Conservation (phyloP, 371 early-diverging fungal genomes). For the Vairimorpha ceranae region DNA sequence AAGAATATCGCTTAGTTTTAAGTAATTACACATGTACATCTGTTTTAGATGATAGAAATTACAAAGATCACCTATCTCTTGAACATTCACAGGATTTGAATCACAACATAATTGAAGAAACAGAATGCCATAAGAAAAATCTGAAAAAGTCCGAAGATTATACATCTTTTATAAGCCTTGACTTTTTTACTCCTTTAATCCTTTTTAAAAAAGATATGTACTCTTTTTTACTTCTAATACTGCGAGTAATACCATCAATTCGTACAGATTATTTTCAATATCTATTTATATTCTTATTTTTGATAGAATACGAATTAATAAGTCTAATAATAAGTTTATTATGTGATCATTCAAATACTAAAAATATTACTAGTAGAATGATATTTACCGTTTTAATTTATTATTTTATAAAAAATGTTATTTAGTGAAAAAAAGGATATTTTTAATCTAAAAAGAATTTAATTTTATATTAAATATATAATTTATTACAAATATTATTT, state of each 20-base stretch:
- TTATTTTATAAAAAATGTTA: neutral
- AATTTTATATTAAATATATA: no score
- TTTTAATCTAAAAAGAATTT: no score
- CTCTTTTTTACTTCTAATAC: neutral
- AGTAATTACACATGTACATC: neutral
- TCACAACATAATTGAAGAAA: neutral
- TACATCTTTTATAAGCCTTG: neutral
- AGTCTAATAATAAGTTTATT: neutral
- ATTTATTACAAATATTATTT: no score
- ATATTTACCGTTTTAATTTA: neutral
- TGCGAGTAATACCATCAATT: neutral
- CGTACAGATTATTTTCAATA: neutral
- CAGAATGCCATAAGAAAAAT: neutral
- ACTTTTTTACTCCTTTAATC: slow-evolving; percentile 5
- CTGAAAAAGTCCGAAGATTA: neutral
- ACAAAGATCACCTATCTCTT: neutral
- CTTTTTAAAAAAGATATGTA: neutral
- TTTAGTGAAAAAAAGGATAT: no score
- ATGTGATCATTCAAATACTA: neutral
- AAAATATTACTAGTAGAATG: neutral
- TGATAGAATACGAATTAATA: neutral
- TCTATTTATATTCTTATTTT: neutral
- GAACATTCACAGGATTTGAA: neutral
- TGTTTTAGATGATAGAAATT: neutral
- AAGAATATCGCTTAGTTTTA: neutral